phyloP scores from a whole-genome alignment of 805 yeast genomes.

The Henningerozyma blattae region DNA sequence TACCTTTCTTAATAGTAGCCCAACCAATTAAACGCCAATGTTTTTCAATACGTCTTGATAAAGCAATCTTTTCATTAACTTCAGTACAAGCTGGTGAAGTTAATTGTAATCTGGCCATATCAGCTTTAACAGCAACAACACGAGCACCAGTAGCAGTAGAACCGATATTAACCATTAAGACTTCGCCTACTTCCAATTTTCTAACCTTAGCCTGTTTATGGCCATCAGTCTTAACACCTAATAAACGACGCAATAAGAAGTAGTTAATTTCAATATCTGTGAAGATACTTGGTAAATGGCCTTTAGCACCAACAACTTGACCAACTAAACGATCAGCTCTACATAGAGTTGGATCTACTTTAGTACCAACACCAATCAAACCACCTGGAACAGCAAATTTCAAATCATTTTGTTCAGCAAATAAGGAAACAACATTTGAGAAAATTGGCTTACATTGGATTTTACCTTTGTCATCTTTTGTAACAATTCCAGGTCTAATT shows the following conservation, averaged over 20 bases:
- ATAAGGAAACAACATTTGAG: slow-evolving; percentile 84
- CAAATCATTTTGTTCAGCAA: slow-evolving; percentile 95
- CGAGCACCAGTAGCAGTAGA: slow-evolving; percentile 99
- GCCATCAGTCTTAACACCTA: slow-evolving; percentile 97
- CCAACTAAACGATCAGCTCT: slow-evolving; percentile 99
- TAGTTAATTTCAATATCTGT: slow-evolving; percentile 96
- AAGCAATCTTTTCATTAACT: slow-evolving; percentile 94
- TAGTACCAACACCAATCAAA: slow-evolving; percentile 97
- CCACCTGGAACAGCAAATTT: slow-evolving; percentile 99
- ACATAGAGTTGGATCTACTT: slow-evolving; percentile 96
- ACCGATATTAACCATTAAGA: slow-evolving; percentile 97
- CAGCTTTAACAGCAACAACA: slow-evolving; percentile 95
- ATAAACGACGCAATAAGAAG: slow-evolving; percentile 87
- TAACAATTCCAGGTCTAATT: slow-evolving; percentile 97
- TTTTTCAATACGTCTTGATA: slow-evolving; percentile 97
- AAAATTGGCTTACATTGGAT: slow-evolving; percentile 93
- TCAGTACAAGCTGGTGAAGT: slow-evolving; percentile 99
- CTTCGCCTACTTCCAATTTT: slow-evolving; percentile 88
- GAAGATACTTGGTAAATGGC: slow-evolving; percentile 89
- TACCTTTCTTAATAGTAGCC: slow-evolving; percentile 96
- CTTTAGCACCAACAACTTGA: slow-evolving; percentile 97
- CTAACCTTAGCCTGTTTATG: slow-evolving; percentile 95
- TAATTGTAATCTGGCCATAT: slow-evolving; percentile 95
- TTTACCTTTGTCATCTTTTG: slow-evolving; percentile 78
- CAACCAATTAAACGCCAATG: slow-evolving; percentile 99